A percentile compares a stretch with the other conserved stretches of the same genome.
Conservation (phyloP, 768 basidiomycete genomes). For the Leccinum sublutescens region DNA sequence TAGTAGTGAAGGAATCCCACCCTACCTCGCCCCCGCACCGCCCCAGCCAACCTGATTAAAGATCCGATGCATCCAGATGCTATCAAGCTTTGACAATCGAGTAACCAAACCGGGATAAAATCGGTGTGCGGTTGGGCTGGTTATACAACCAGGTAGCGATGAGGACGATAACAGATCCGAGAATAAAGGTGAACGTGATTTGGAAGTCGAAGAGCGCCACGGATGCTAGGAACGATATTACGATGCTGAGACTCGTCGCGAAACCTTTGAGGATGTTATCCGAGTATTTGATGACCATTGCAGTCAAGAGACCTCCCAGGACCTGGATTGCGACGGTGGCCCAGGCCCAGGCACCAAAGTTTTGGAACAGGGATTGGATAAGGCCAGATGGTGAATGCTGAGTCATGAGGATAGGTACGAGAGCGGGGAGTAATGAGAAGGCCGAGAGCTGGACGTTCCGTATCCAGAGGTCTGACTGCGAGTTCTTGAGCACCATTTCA, state of each 20-base stretch:
- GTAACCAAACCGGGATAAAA: conserved; percentile 28
- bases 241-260: conserved; percentile 90
- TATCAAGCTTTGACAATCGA: conserved; percentile 25
- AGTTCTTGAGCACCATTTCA: conserved; percentile 94
- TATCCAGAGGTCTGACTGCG: conserved; percentile 89
- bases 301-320: conserved; percentile 88
- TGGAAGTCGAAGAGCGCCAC: conserved; percentile 88
- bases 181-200: conserved; percentile 81
- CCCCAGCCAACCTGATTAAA: neutral
- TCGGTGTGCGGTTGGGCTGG: conserved; percentile 46
- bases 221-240: conserved; percentile 91
- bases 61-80: conserved; percentile 3
- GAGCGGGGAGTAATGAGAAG: conserved; percentile 88
- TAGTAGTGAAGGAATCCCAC: conserved; percentile 2
- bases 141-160: conserved; percentile 93
- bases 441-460: conserved; percentile 95
- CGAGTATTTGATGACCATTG: conserved; percentile 91
- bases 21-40: neutral
- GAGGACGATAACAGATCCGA: conserved; percentile 82
- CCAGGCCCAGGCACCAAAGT: conserved; percentile 93
- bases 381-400: conserved; percentile 40
- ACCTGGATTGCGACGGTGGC: conserved; percentile 87
- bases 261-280: conserved; percentile 94
- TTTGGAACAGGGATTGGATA: conserved; percentile 61
- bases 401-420: conserved; percentile 70